Evolutionary conservation across 352 stramenopile species (phyloP).

Genomic region (Phytophthora meadii): DNA sequence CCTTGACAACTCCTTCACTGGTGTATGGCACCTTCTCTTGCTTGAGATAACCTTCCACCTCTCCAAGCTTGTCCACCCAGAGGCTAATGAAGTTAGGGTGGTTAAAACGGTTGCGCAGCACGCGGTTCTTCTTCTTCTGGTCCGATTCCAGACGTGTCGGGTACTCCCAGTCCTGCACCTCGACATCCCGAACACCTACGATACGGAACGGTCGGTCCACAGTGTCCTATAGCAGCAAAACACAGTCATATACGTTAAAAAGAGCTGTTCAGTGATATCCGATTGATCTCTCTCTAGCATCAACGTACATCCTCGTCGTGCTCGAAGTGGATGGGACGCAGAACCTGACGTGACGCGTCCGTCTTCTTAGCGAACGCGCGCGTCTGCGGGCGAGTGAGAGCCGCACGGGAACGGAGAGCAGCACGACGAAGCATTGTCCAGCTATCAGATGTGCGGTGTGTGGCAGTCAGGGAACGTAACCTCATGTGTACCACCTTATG

Average conservation of each 20-base stretch:
- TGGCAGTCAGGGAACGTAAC: constrained; percentile 9
- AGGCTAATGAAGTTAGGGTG: constrained; percentile 88
- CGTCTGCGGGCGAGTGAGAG: constrained; percentile 20
- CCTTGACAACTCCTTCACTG: constrained; percentile 64
- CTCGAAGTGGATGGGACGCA: constrained; percentile 81
- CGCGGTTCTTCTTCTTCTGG: constrained; percentile 63
- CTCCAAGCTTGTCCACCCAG: constrained; percentile 78
- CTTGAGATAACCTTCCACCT: constrained; percentile 74
- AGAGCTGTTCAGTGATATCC: not conserved
- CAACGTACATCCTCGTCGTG: constrained; percentile 64
- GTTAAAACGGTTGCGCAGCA: constrained; percentile 78
- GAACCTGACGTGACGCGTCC: constrained; percentile 3
- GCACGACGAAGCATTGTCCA: constrained; percentile 27
- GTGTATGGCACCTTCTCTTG: constrained; percentile 65
- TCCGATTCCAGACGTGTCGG: constrained; percentile 72
- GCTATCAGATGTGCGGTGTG: constrained; percentile 27
- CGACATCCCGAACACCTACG: constrained; percentile 80
- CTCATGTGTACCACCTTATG: constrained; percentile 16
- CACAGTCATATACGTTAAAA: constrained; percentile 1
- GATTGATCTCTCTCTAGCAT: not conserved
- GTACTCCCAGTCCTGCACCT: constrained; percentile 82
- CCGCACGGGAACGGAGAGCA: constrained; percentile 18
- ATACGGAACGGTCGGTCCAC: constrained; percentile 71
- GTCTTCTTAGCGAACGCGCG: constrained; percentile 37
- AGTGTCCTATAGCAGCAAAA: constrained; percentile 38